A percentile compares a stretch with the other conserved stretches of the same genome.
Evolutionary conservation across 1,284 basidiomycete genomes (phyloP).

Genomic region (Tylopilus sp.): DNA sequence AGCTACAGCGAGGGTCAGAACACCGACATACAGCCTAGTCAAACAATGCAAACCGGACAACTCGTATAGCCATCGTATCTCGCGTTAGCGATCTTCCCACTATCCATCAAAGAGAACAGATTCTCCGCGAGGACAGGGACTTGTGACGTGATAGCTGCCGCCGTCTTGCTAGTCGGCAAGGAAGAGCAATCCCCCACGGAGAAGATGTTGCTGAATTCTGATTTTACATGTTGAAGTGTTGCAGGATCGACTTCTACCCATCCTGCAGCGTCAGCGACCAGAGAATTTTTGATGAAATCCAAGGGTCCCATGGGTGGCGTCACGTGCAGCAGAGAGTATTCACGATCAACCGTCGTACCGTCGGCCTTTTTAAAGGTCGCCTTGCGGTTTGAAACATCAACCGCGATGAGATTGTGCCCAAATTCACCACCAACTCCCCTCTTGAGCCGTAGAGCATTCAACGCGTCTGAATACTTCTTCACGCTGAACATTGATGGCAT

Average conservation of each 20-base stretch:
- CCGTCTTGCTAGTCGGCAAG: slow-evolving; percentile 93
- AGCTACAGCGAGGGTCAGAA: slow-evolving; percentile 44
- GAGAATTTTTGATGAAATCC: slow-evolving; percentile 76
- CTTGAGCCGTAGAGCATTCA: slow-evolving; percentile 74
- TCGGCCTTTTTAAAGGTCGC: slow-evolving; percentile 84
- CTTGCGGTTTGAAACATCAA: slow-evolving; percentile 66
- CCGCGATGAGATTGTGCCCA: slow-evolving; percentile 77
- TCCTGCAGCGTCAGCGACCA: slow-evolving; percentile 76
- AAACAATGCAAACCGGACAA: slow-evolving; percentile 59
- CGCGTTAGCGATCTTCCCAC: slow-evolving; percentile 64
- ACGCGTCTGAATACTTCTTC: slow-evolving; percentile 86
- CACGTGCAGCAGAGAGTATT: slow-evolving; percentile 86
- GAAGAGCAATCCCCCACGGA: slow-evolving; percentile 88
- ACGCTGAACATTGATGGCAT: slow-evolving; percentile 92
- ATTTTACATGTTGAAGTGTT: slow-evolving; percentile 82
- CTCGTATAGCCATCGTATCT: slow-evolving; percentile 83
- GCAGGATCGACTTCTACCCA: slow-evolving; percentile 85
- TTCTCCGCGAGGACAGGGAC: slow-evolving; percentile 93
- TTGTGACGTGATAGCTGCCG: slow-evolving; percentile 89
- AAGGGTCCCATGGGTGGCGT: slow-evolving; percentile 90
- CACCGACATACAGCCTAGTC: neutral
- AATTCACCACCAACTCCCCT: slow-evolving; percentile 82
- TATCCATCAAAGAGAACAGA: slow-evolving; percentile 70
- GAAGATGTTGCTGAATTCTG: slow-evolving; percentile 80
- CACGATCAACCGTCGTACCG: slow-evolving; percentile 61